phyloP scores from a whole-genome alignment of 352 stramenopile genomes.

The Phytopythium chamaehyphon region DNA sequence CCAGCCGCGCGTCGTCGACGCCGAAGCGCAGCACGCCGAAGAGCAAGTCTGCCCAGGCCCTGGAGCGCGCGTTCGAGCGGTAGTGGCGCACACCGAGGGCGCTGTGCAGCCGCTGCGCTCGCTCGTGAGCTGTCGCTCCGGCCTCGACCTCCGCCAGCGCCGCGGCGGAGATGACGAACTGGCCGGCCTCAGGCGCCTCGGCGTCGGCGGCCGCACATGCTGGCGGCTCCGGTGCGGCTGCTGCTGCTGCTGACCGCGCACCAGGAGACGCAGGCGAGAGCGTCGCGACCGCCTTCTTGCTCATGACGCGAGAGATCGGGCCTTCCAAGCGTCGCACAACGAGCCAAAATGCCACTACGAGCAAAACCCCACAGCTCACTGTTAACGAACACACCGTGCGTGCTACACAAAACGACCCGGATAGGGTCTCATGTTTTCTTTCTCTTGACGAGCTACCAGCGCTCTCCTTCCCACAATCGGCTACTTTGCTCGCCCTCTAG shows the following conservation, averaged over 20 bases:
- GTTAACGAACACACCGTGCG: too few relatives aligned
- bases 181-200: not conserved
- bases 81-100: slow-evolving; percentile 51
- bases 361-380: too few relatives aligned
- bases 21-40: slow-evolving; percentile 67
- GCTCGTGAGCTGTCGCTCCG: slow-evolving; percentile 14
- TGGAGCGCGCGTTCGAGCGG: slow-evolving; percentile 39
- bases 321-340: too few relatives aligned
- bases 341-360: too few relatives aligned
- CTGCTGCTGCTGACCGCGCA: too few relatives aligned
- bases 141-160: slow-evolving; percentile 28
- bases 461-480: not conserved
- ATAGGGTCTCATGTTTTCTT: too few relatives aligned
- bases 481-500: slow-evolving; percentile 9
- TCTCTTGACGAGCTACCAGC: too few relatives aligned
- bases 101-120: slow-evolving; percentile 24
- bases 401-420: too few relatives aligned
- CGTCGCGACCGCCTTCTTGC: too few relatives aligned
- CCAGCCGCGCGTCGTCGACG: slow-evolving; percentile 28
- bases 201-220: slow-evolving; percentile 5
- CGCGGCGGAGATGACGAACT: slow-evolving; percentile 26
- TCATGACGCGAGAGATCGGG: too few relatives aligned
- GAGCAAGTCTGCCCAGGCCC: slow-evolving; percentile 56
- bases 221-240: not conserved
- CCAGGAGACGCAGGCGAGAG: too few relatives aligned